A percentile compares a stretch with the other conserved stretches of the same genome.
Evolutionary conservation across 805 yeast species (phyloP).

Genomic region (Jamesozyma rosinii): DNA sequence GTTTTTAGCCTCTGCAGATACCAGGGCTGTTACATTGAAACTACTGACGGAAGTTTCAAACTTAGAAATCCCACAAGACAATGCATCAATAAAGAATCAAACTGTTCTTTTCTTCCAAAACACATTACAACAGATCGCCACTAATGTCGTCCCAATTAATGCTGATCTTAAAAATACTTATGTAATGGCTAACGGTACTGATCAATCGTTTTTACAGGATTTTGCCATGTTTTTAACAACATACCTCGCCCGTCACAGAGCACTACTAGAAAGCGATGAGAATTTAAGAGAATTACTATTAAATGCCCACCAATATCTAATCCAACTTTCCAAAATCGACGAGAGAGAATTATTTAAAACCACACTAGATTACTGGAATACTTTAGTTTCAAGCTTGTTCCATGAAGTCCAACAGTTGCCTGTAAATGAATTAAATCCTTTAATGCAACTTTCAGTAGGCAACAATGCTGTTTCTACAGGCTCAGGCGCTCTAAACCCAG

Average conservation of each 20-base stretch:
- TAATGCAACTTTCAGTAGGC: slow-evolving; percentile 55
- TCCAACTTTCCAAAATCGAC: slow-evolving; percentile 79
- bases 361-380: slow-evolving; percentile 89
- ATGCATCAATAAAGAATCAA: slow-evolving; percentile 34
- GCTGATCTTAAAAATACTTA: slow-evolving; percentile 68
- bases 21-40: slow-evolving; percentile 77
- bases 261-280: slow-evolving; percentile 50
- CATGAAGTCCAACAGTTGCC: slow-evolving; percentile 81
- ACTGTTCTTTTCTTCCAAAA: slow-evolving; percentile 62
- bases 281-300: slow-evolving; percentile 49
- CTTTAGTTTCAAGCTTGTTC: slow-evolving; percentile 72
- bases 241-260: slow-evolving; percentile 65
- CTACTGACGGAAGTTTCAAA: slow-evolving; percentile 87
- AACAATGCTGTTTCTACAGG: slow-evolving; percentile 32
- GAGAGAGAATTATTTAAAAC: slow-evolving; percentile 95
- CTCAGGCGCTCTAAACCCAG: slow-evolving; percentile 84
- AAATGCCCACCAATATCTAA: slow-evolving; percentile 69
- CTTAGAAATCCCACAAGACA: slow-evolving; percentile 47
- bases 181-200: slow-evolving; percentile 63
- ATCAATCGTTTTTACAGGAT: slow-evolving; percentile 91
- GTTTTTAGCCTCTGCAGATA: slow-evolving; percentile 67
- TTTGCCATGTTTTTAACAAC: slow-evolving; percentile 87
- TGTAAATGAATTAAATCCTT: slow-evolving; percentile 58
- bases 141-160: slow-evolving; percentile 57
- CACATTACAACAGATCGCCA: slow-evolving; percentile 59